Evolutionary conservation across 2,329 filamentous ascomycete genomes (phyloP).

Genomic region (Ophiostoma angusticollis): DNA sequence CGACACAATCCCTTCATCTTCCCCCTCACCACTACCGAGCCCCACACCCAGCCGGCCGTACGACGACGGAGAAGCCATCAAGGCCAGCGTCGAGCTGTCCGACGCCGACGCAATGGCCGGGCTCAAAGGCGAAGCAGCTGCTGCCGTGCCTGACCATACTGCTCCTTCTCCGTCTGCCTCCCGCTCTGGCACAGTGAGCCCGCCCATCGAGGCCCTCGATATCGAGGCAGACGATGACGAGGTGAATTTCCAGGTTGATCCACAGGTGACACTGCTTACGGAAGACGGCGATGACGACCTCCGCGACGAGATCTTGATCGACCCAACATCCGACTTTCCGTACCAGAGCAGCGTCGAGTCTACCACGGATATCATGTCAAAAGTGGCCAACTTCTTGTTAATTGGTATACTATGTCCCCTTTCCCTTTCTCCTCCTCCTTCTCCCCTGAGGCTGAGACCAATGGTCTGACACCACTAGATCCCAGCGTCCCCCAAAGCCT

Average conservation of each 20-base stretch:
- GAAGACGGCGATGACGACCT: slow-evolving; percentile 5
- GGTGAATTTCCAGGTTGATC: slow-evolving; percentile 8
- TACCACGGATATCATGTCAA: slow-evolving; percentile 17
- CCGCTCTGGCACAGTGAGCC: slow-evolving; percentile 28
- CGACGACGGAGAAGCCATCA: slow-evolving; percentile 1
- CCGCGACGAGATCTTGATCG: slow-evolving; percentile 18
- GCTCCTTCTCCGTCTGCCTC: slow-evolving; percentile 19
- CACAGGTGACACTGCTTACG: slow-evolving; percentile 15
- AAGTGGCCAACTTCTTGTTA: slow-evolving; percentile 18
- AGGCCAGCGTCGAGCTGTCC: slow-evolving; percentile 29
- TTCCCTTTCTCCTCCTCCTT: slow-evolving; percentile 4
- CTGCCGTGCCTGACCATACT: not conserved
- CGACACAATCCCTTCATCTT: slow-evolving; percentile 29
- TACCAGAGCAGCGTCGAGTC: slow-evolving; percentile 22
- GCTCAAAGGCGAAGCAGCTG: slow-evolving; percentile 15
- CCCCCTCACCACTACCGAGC: slow-evolving; percentile 23
- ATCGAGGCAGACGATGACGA: slow-evolving; percentile 26
- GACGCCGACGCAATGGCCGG: slow-evolving; percentile 23
- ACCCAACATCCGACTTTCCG: slow-evolving; percentile 36
- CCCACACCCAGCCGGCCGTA: slow-evolving; percentile 5
- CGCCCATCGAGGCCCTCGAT: slow-evolving; percentile 31
- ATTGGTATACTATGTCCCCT: slow-evolving; percentile 12
- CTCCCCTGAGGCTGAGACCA: slow-evolving; percentile 18
- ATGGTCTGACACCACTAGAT: slow-evolving; percentile 19
- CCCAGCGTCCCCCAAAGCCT: slow-evolving; percentile 32